Conservation (phyloP, 805 yeast species). For the Torulaspora indica region DNA sequence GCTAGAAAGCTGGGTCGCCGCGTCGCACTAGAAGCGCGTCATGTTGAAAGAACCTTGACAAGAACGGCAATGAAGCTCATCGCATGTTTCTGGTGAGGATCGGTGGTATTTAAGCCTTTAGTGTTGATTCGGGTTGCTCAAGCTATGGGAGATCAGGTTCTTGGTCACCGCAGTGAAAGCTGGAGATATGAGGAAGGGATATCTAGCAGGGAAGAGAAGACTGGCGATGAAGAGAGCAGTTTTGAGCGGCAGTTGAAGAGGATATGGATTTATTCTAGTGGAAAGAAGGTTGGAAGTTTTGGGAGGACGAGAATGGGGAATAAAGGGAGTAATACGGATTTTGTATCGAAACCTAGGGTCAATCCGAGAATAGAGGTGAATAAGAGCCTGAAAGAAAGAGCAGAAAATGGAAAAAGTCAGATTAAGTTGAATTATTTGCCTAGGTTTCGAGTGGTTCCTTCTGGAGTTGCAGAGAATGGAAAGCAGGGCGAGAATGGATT, state of each 20-base stretch:
- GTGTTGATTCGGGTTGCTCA: not conserved
- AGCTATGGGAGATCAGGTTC: not conserved
- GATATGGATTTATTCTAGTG: conserved; percentile 9
- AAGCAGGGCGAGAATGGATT: too few species aligned
- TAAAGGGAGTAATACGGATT: not conserved
- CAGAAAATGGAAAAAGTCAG: not conserved
- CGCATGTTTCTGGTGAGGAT: not conserved
- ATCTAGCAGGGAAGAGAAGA: not conserved
- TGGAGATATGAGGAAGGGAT: not conserved
- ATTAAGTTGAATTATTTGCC: not conserved
- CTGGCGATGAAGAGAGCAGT: not conserved
- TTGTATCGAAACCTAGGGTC: not conserved
- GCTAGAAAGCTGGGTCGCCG: too few species aligned
- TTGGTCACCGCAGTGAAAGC: not conserved
- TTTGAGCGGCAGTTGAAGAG: conserved; percentile 3
- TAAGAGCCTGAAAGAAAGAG: not conserved
- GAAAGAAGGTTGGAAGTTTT: not conserved
- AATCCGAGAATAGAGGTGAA: not conserved
- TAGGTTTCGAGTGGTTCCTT: too few species aligned
- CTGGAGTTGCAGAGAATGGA: too few species aligned
- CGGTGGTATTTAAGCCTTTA: not conserved
- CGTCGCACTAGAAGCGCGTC: too few species aligned
- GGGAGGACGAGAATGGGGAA: not conserved
- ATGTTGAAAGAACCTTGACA: too few species aligned
- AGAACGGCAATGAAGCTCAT: too few species aligned